Base-by-base conservation (phyloP, 352 stramenopile species). In the Phytophthora idaei region DNA sequence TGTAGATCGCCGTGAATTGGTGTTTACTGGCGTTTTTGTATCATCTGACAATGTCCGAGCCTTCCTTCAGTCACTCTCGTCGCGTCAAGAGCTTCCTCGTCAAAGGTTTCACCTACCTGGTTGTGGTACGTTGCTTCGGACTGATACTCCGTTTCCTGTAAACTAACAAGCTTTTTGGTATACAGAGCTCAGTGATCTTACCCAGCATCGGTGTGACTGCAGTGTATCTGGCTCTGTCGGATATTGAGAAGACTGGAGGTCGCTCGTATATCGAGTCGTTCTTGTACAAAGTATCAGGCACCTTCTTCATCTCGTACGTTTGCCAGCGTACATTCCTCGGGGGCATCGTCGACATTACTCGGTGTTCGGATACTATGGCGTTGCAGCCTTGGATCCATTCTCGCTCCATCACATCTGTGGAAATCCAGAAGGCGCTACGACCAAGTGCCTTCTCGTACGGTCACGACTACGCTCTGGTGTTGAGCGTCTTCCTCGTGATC, bases 251-350 rank as follows among this genome's bases (percentile, higher is more conserved):
- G 36, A 76, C 76, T 31, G 80, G 77, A 25, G 77, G 67, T 12
- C 58, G 72, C 28, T 78, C 70, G 50, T 94, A 94, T 57, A 76
- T 94, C 50, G 86, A 92, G 74, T 85, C 82, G 27, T 94, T 94
- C 57, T 68, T 94, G 39, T 92, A 88, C 74, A 92, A 94, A 57
- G 76, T 94, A 29, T 92, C 82, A 10, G 84, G 86, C n/a, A 92
- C 85, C 4, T 92, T 94, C 67, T 94, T 94, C 79, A 91, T 94
- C 68, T 90, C 86, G 56, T 94, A 94, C 53, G 69, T 94, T n/a
- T 92, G 84, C 21, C 86, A 94, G 57, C 80, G 86, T 50, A 81
- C 84, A 36, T 93, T 94, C 37, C 72, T 94, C 1, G 85, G 84
- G 6, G 76, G 80, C 4, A 89, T 93, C 46, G 68, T 93, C n/a